Percentiles rank a stretch among this genome's conserved stretches.
Evolutionary conservation across 805 yeast genomes (phyloP).

Genomic region (Komagataella pseudopastoris): DNA sequence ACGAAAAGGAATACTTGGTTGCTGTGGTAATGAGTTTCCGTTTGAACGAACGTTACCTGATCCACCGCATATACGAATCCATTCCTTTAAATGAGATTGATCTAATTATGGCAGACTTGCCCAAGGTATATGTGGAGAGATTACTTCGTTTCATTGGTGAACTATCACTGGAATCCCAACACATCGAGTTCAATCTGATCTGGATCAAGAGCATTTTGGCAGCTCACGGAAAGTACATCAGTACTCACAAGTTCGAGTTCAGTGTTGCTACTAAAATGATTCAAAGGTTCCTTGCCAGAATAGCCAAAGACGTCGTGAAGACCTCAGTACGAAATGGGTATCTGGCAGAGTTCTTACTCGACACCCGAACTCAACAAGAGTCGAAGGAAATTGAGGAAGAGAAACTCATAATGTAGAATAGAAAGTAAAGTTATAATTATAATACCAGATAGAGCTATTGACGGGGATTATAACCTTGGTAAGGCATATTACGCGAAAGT

Average conservation of each 20-base stretch:
- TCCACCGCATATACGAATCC: constrained; percentile 60
- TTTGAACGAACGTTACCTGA: constrained; percentile 66
- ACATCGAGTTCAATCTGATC: constrained; percentile 67
- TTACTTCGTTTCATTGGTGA: constrained; percentile 59
- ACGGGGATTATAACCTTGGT: background rate
- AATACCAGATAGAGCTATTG: background rate
- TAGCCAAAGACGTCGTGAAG: constrained; percentile 60
- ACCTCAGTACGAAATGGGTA: constrained; percentile 41
- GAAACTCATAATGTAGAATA: background rate
- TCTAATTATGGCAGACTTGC: constrained; percentile 56
- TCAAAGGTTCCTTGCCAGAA: constrained; percentile 60
- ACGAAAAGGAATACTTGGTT: constrained; percentile 49
- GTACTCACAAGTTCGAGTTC: constrained; percentile 46
- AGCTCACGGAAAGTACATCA: constrained; percentile 67
- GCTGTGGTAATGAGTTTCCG: constrained; percentile 91
- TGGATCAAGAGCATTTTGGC: constrained; percentile 69
- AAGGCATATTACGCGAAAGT: background rate
- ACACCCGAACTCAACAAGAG: constrained; percentile 5
- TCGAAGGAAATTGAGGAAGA: background rate
- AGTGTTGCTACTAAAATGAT: constrained; percentile 52
- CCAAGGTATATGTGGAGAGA: constrained; percentile 61
- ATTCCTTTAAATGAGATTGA: constrained; percentile 61
- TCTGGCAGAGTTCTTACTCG: constrained; percentile 35
- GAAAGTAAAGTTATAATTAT: background rate
- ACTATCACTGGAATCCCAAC: constrained; percentile 56